These are phyloP conservation scores for Rhizopus stolonifer DNA, from an alignment of 371 early-diverging fungal genomes.

Conservation along the genomic window DNA sequence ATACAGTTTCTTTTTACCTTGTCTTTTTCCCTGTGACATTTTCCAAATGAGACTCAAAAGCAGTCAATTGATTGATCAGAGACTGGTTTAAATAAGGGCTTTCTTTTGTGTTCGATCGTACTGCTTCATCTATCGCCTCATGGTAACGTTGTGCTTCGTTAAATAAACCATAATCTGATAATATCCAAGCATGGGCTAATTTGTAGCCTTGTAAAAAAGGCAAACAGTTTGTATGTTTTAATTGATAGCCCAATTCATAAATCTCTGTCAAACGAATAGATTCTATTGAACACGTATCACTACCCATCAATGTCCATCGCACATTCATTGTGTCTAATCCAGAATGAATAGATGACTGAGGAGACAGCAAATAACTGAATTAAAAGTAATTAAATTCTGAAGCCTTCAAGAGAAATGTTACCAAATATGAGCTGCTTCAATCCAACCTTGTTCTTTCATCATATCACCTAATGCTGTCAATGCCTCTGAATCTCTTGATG, in stretches of 20 bases:
- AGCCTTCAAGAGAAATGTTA: conserved; percentile 32
- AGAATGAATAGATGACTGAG: conserved; percentile 51
- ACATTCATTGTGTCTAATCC: conserved; percentile 62
- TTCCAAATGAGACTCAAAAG: conserved; percentile 49
- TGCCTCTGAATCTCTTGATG: conserved; percentile 71
- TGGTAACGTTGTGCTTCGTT: conserved; percentile 75
- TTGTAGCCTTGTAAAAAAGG: conserved; percentile 92
- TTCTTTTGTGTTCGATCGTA: conserved; percentile 70
- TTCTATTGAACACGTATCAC: conserved; percentile 40
- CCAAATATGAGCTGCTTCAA: conserved; percentile 86
- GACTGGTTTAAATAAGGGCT: conserved; percentile 76
- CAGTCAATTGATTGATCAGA: conserved; percentile 64
- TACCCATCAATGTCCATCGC: conserved; percentile 63
- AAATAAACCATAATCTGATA: conserved; percentile 77
- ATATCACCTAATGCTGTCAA: conserved; percentile 80
- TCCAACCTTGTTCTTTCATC: conserved; percentile 57
- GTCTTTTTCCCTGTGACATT: conserved; percentile 40
- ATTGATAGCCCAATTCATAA: conserved; percentile 74
- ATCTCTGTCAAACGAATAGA: conserved; percentile 75
- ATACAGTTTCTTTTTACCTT: conserved; percentile 27
- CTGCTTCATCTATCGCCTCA: conserved; percentile 70
- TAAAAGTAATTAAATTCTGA: conserved; percentile 11
- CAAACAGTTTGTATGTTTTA: conserved; percentile 51
- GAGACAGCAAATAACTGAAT: conserved; percentile 66
- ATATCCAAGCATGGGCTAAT: conserved; percentile 75